Base-by-base conservation (phyloP, 23 red algal genomes). In the Gracilaria gracilis region DNA sequence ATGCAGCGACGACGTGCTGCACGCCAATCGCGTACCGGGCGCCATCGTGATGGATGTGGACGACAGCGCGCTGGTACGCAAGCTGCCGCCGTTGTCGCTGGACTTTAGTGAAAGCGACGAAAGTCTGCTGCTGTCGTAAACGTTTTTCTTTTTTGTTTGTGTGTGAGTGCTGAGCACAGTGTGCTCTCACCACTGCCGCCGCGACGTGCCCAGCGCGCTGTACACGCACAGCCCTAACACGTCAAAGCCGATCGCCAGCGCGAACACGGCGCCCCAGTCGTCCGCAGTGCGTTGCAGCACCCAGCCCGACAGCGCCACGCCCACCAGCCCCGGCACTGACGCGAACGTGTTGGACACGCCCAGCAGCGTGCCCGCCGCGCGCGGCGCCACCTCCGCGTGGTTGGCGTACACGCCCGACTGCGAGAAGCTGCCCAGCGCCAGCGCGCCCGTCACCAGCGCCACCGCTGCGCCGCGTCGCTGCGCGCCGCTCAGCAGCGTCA, bases 311-410 rank as follows among this genome's bases (percentile, higher is more conserved):
- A 90, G 48, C 54, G 29, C 31, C 38, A 90, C 86, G 49, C 86
- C 86, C 37, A 90, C 17, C 36, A 90, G 51, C 38, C 86, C 86
- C 21, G 86, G 86, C 37, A 90, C 1, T 24, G 44, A 36, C 9
- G 86, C 86, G 40, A 90, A 79, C 38, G 86, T 90, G 33, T 79
- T 80, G 39, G 70, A 79, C 36, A 90, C 34, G 19, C 86, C 86
- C 49, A 90, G 48, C 24, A 90, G 67, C 23, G 75, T 69, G 50
- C 86, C 86, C 11, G 86, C 71, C 36, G 72, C 64, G 15, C 8
- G 19, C 14, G 71, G 71, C 29, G 64, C 86, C 33, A 90, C 76
- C 31, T 90, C 86, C 47, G 77, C 69, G 59, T 90, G 86, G 48
- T 76, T 90, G 49, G 72, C 47, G 27, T 90, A 90, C 49, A 90